Evolutionary conservation across 768 basidiomycete genomes (phyloP), one percentile per base, ranked within the genome.

Genomic region (Xerocomellus amylosporus): DNA sequence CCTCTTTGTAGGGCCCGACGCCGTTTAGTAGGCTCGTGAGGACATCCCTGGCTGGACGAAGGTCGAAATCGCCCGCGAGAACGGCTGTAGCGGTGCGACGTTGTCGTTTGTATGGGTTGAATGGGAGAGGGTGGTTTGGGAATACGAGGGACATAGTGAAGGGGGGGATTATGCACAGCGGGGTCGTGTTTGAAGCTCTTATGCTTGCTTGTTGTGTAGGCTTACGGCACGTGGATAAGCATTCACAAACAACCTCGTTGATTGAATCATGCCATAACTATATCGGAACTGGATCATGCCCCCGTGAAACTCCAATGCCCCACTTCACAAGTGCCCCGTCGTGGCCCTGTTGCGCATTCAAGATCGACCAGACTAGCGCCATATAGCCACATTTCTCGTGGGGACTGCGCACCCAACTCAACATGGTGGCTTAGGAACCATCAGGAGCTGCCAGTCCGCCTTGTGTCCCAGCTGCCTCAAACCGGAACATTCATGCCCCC

Each of bases 21-120:
- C 88, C 88, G 64, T 90, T 90, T 64, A 91, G 74, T 46, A 90
- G 70, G 70, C 86, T 88, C 14, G 90, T 91, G 59, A 92, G 77
- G 58, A 87, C 87, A 72, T 91, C 88, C 67, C 90, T 81, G 36
- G 78, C 65, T 0, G 86, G 84, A 19, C 78, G 78, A 6, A 77
- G 68, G 74, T 91, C 90, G 69, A 88, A 90, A 66, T 77, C 74
- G 60, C 90, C 90, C 0, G 88, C 83, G 71, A 90, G 80, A 39
- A 91, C 85, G 9, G 83, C 68, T 8, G 90, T 92, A 41, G 90
- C 90, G 45, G 80, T 85, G 54, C 90, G 85, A 20, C 79, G 76
- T 4, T 64, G 69, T 28, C 73, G 71, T 55, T 76, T 78, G 56
- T 64, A 49, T 10, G 67, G 59, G 41, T 57, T 66, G 45, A 62